Conservation (phyloP, 371 early-diverging fungal genomes). For the Actinomortierella ambigua region DNA sequence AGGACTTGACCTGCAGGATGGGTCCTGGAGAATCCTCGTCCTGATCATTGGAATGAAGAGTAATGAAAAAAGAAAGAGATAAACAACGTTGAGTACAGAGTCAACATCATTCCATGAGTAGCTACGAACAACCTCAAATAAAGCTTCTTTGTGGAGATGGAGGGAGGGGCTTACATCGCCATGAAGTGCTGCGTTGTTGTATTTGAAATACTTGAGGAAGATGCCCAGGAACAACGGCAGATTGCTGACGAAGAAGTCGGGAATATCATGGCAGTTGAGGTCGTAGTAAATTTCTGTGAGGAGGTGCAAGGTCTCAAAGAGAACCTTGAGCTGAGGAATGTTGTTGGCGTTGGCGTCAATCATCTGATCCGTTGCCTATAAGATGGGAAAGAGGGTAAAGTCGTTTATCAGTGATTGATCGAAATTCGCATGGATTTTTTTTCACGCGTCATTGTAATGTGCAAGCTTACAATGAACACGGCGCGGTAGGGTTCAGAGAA, state of each 20-base stretch:
- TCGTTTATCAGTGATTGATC: no score
- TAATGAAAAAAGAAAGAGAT: neutral
- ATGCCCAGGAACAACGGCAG: constrained; percentile 76
- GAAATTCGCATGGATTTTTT: neutral
- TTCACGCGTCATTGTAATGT: neutral
- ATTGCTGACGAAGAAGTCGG: constrained; percentile 95
- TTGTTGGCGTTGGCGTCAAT: constrained; percentile 74
- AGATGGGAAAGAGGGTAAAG: neutral
- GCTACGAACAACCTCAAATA: no score
- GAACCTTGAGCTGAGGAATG: constrained; percentile 61
- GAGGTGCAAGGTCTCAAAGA: constrained; percentile 78
- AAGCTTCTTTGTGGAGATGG: no score
- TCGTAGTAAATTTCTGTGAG: constrained; percentile 89
- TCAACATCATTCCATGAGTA: no score
- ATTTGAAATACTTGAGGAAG: constrained; percentile 85
- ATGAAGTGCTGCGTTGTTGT: constrained; percentile 74
- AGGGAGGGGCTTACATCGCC: constrained; percentile 55
- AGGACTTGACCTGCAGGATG: constrained; percentile 86
- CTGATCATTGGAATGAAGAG: constrained; percentile 31
- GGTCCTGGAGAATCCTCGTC: constrained; percentile 88
- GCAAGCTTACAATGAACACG: constrained; percentile 70
- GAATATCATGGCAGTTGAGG: constrained; percentile 94
- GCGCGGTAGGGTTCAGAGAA: constrained; percentile 85
- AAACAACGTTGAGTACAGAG: neutral
- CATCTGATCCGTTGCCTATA: constrained; percentile 77